Base-by-base conservation (phyloP, 2,329 filamentous ascomycete species). In the Diplodia intermedia region DNA sequence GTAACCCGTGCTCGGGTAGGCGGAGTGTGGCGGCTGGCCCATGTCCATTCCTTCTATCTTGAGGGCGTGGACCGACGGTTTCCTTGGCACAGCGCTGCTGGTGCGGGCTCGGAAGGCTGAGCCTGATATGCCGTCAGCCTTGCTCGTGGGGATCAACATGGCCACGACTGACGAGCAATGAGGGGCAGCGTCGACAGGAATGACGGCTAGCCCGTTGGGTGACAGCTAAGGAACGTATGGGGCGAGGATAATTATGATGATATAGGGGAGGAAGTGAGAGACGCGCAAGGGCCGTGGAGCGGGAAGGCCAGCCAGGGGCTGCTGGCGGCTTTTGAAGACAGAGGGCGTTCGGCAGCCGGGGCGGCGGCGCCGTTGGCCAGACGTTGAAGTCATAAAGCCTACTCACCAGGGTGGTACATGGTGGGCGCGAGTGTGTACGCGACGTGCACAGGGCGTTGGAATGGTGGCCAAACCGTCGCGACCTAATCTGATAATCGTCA, bases 361-460 rank as follows among this genome's bases (percentile, higher is more conserved):
- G 49, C 66, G 36, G 66, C 47, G 36, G 20, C 54, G 23, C 56
- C 66, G 66, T 68, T 68, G 57, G 50, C 66, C 49, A 61, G 66
- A 67, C 66, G 66, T 70, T 70, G 67, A 68, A 69, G 75, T 75
- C 72, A 73, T 73, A 70, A 75, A 70, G 70, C 70, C 67, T 69
- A 76, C 74, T 75, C 73, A 73, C 70, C 70, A 69, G 66, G 72
- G 75, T 78, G 74, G 67, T 73, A 77, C 75, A 75, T 75, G 49
- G 67, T 71, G 69, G 69, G 70, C 73, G 75, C 74, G 73, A 71
- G 74, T 74, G 73, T 73, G 75, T 73, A 73, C 75, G 75, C 73
- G 72, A 74, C 68, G 72, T 71, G 73, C 72, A 73, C 72, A 77
- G 74, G 75, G 75, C 72, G 71, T 69, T 72, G 74, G 76, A 78